These are phyloP conservation scores for Aquilaria malaccensis DNA, from an alignment of 345 rosid species.

Conservation along the genomic window DNA sequence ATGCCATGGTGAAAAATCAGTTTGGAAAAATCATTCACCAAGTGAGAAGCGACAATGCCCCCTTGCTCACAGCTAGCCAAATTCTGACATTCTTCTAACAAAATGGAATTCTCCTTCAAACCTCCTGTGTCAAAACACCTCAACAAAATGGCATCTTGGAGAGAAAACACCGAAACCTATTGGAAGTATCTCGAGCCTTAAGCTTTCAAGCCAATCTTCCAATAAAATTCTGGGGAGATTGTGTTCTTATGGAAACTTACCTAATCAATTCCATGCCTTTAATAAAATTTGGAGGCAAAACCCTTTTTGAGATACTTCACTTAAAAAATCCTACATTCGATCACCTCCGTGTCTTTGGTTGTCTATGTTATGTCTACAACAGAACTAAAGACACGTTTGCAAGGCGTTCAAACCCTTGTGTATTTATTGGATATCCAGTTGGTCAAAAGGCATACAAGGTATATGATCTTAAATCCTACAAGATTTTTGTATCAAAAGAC, in stretches of 20 bases:
- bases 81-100: not conserved
- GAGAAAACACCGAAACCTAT: not conserved
- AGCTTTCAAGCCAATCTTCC: not conserved
- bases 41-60: not conserved
- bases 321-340: no score
- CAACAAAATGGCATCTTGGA: not conserved
- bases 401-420: not conserved
- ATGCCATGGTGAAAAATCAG: not conserved
- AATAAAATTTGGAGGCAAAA: not conserved
- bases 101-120: not conserved
- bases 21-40: not conserved
- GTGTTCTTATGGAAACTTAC: not conserved
- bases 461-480: not conserved
- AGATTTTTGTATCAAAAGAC: not conserved
- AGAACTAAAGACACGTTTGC: not conserved
- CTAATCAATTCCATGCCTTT: not conserved
- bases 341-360: not conserved
- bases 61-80: not conserved
- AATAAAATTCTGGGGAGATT: not conserved
- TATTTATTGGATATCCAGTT: not conserved
- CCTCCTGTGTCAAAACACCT: not conserved
- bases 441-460: not conserved
- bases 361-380: not conserved
- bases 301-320: no score
- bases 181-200: not conserved